Evolutionary conservation across 192 early-diverging fungal genomes (phyloP), one percentile per base, ranked within the genome.

Genomic region (Pilobolus umbonatus): DNA sequence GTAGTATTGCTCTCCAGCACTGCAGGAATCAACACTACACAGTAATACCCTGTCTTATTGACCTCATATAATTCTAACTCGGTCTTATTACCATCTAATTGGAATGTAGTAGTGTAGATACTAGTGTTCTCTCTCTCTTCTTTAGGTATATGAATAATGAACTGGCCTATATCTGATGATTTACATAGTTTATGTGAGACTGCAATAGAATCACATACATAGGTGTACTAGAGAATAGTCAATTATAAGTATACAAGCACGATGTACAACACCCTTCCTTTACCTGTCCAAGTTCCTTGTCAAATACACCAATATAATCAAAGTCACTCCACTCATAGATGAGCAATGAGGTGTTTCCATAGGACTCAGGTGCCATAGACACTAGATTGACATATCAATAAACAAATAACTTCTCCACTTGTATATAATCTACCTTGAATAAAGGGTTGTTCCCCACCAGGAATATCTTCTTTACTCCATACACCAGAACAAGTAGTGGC

Each of bases 11-110:
- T 43, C 5, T 55, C 51, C n/a, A n/a, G n/a, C n/a, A n/a, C n/a
- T 10, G 69, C 57, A 9, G 80, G 68, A 32, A 77, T 51, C 14
- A 76, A 60, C 8, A 75, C 75, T 1, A 89, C 77, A 65, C 96
- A 98, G 67, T 94, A 98, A 70, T 85, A 90, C 21, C 94, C 96
- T 0, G 93, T 91, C 4, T 78, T 70, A 21, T 79, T 68, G 4
- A 94, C 84, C 24, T 74, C 53, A 68, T 93, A 96, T 22, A 64
- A 70, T 19, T 81, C 65, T 15, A 68, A 73, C 15, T 75, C 72
- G 5, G 73, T 75, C 0, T 73, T 69, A 4, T 75, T 50, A 6
- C 58, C 47, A n/a, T 65, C 55, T 10, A 76, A 26, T 28, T 66
- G 46, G 55, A 64, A 57, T n/a, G 34, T 35, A 51, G 68, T 60